A percentile compares a stretch with the other conserved stretches of the same genome.
Evolutionary conservation across 2,329 filamentous ascomycete species (phyloP).

Genomic region (Stachybotrys echinatus): DNA sequence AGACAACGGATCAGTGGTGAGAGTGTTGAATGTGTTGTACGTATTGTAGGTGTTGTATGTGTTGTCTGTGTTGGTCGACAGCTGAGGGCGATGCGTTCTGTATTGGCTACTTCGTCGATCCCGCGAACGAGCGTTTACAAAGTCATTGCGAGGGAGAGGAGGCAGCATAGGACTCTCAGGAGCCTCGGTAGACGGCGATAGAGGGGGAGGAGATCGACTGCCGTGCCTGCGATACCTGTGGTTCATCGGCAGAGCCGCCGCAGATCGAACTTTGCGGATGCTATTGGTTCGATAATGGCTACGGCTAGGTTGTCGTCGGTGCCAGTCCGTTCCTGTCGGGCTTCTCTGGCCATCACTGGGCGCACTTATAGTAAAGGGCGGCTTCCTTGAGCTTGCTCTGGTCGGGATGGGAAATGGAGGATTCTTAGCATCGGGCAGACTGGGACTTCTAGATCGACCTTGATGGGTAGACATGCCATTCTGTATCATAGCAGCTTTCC

Average conservation of each 20-base stretch:
- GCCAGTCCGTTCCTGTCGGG: constrained; percentile 59
- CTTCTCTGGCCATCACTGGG: constrained; percentile 71
- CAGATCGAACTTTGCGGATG: constrained; percentile 81
- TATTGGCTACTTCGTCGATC: constrained; percentile 35
- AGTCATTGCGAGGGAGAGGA: constrained; percentile 67
- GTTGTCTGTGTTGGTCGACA: constrained; percentile 55
- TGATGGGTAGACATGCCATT: constrained; percentile 69
- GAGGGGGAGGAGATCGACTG: constrained; percentile 58
- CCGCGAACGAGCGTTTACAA: constrained; percentile 53
- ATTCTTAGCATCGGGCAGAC: constrained; percentile 50
- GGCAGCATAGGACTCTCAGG: constrained; percentile 68
- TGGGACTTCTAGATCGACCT: constrained; percentile 60
- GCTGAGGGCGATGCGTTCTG: constrained; percentile 47
- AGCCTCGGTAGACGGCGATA: constrained; percentile 62
- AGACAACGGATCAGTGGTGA: constrained; percentile 32
- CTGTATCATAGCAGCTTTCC: constrained; percentile 74
- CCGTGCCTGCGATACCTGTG: constrained; percentile 42
- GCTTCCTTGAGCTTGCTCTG: constrained; percentile 78
- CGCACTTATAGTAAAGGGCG: constrained; percentile 58
- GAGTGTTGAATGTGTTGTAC: background rate
- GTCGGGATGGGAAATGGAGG: constrained; percentile 92
- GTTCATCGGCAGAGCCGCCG: constrained; percentile 61
- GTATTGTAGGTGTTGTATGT: constrained; percentile 25
- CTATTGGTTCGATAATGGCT: constrained; percentile 52
- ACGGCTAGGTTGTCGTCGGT: constrained; percentile 43